Conservation (phyloP, 345 rosid species). For the Salix udensis region DNA sequence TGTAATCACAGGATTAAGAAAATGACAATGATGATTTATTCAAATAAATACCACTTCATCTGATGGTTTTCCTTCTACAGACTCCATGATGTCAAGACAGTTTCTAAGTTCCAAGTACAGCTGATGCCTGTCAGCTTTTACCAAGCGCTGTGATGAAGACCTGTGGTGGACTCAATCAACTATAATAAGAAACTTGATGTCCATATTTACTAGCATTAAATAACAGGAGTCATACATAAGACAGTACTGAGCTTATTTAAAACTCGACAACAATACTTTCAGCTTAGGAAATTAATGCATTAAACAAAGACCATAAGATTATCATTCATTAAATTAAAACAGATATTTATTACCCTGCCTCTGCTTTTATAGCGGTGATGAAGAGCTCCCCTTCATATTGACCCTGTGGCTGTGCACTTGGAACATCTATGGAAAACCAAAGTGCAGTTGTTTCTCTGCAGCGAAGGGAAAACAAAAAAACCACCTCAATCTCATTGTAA, state of each 20-base stretch:
- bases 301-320: not conserved
- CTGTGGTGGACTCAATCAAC: conserved; percentile 28
- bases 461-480: conserved; percentile 10
- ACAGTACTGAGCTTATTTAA: not conserved
- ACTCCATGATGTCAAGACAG: conserved; percentile 69
- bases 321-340: conserved; percentile 1
- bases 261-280: not conserved
- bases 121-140: conserved; percentile 61
- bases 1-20: not conserved
- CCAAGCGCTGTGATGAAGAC: conserved; percentile 39
- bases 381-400: conserved; percentile 84
- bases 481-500: conserved; percentile 15
- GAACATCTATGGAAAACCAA: conserved; percentile 92
- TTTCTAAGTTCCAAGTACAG: conserved; percentile 56
- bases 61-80: conserved; percentile 59
- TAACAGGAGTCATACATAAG: not conserved
- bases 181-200: not conserved
- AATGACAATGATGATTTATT: not conserved
- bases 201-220: conserved; percentile 1
- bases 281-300: not conserved
- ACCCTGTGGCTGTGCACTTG: conserved; percentile 80
- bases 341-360: conserved; percentile 48
- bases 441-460: conserved; percentile 82
- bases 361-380: conserved; percentile 61
- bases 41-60: conserved; percentile 65